phyloP scores from a whole-genome alignment of 768 basidiomycete genomes.

The Chlorophyllum brunneum region DNA sequence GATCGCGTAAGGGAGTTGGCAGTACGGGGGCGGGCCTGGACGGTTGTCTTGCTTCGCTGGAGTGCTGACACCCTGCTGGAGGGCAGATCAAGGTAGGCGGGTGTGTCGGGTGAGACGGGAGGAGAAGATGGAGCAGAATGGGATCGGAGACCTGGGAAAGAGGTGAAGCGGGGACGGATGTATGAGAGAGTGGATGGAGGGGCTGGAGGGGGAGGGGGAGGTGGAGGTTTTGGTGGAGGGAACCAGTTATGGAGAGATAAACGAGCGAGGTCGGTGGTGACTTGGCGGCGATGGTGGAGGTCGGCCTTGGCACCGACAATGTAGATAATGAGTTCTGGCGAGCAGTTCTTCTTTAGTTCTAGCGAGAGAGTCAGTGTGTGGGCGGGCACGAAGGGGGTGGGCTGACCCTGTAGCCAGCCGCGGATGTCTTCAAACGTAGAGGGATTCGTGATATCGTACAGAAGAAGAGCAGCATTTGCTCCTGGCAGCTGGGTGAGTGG shows the following conservation, averaged over 20 bases:
- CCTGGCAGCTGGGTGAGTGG: slow-evolving; percentile 36
- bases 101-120: slow-evolving; percentile 50
- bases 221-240: slow-evolving; percentile 71
- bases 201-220: slow-evolving; percentile 57
- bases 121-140: slow-evolving; percentile 46
- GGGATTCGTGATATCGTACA: slow-evolving; percentile 93
- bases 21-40: slow-evolving; percentile 42
- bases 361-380: slow-evolving; percentile 19
- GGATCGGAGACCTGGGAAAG: slow-evolving; percentile 63
- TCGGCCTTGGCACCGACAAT: slow-evolving; percentile 95
- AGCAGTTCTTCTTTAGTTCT: slow-evolving; percentile 90
- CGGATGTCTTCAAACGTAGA: slow-evolving; percentile 87
- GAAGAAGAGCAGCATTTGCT: slow-evolving; percentile 88
- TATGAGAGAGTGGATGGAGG: slow-evolving; percentile 62
- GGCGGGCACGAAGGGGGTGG: slow-evolving; percentile 17
- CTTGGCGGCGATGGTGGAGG: slow-evolving; percentile 65
- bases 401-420: slow-evolving; percentile 84
- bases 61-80: slow-evolving; percentile 49
- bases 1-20: slow-evolving; percentile 45
- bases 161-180: slow-evolving; percentile 76
- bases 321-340: slow-evolving; percentile 87
- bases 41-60: slow-evolving; percentile 47
- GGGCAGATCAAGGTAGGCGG: slow-evolving; percentile 62
- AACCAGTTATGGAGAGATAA: slow-evolving; percentile 85
- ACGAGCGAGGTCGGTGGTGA: slow-evolving; percentile 80